Base-by-base conservation (phyloP, 306 rosid genomes). In the Malus orientalis region DNA sequence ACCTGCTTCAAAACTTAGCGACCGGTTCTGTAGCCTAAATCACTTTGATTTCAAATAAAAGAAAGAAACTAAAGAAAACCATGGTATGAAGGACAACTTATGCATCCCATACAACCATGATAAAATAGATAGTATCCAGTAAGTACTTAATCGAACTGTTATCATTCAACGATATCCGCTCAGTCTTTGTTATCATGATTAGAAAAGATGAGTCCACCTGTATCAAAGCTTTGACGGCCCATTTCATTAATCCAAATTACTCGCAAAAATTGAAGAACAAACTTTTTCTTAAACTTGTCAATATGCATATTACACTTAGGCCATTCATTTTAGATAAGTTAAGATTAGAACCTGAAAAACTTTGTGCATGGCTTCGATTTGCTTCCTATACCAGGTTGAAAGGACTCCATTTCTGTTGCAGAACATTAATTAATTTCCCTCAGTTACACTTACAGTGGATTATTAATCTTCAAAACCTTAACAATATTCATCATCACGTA, bases 261-360 rank as follows among this genome's bases (percentile, higher is more conserved):
- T 89, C 64, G 54, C 67, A 76, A 66, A 77, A 76, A 77, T 71
- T 71, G 80, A 69, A 74, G 59, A 70, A 66, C 58, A 62, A 79
- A 14, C 30, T 78, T 84, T 78, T 72, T 70, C 47, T 70, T 38
- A 61, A 78, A 84, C 65, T 86, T 87, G 69, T 76, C 73, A 78
- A 78, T 69, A 81, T 57, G 83, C 49, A 20, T 67, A 85, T 83
- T 82, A 84, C 79, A 92, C 72, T 87, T 84, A 59, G 70, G 85
- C 81, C 84, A 84, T 74, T 84, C 55, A 88, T 85, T 92, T 93
- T 88, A 85, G 93, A 89, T 76, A 85, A 66, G 95, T 91, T 91
- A 88, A 89, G 98, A 93, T 91, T 93, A 80, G 96, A 88, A 93
- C 98, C 98, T 93, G 97, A 93, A 93, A 93, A 93, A 93, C 98